These are phyloP conservation scores for Ustilago crameri DNA, from an alignment of 1,284 basidiomycete genomes.

Conservation along the genomic window DNA sequence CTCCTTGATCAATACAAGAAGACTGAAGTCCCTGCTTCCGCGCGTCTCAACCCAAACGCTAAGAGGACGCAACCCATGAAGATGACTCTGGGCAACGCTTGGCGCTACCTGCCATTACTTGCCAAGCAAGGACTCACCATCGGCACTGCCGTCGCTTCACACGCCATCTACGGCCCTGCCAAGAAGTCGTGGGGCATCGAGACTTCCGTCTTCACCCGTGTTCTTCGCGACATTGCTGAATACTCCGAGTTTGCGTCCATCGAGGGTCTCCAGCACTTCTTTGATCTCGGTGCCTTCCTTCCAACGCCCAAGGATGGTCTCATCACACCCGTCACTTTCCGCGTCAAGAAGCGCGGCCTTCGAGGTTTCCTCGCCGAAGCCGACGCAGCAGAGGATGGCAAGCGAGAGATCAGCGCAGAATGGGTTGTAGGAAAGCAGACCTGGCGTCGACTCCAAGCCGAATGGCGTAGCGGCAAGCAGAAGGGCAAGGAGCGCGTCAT, in stretches of 20 bases:
- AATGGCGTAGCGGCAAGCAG: slow-evolving; percentile 72
- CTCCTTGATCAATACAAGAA: slow-evolving; percentile 63
- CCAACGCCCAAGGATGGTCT: slow-evolving; percentile 93
- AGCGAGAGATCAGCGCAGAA: slow-evolving; percentile 87
- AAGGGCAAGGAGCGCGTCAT: slow-evolving; percentile 80
- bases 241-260: slow-evolving; percentile 89
- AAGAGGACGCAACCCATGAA: slow-evolving; percentile 45
- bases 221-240: slow-evolving; percentile 85
- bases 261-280: slow-evolving; percentile 75
- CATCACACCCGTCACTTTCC: slow-evolving; percentile 93
- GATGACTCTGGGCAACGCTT: slow-evolving; percentile 59
- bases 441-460: slow-evolving; percentile 86
- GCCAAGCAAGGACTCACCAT: slow-evolving; percentile 63
- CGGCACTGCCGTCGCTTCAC: slow-evolving; percentile 63
- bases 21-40: slow-evolving; percentile 52
- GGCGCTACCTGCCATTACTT: slow-evolving; percentile 65
- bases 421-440: slow-evolving; percentile 94
- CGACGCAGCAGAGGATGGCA: slow-evolving; percentile 79
- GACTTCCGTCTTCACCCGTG: slow-evolving; percentile 73
- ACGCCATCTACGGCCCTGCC: slow-evolving; percentile 75
- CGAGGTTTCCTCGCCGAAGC: slow-evolving; percentile 81
- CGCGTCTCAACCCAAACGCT: slow-evolving; percentile 60
- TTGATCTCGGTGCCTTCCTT: slow-evolving; percentile 82
- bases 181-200: slow-evolving; percentile 88
- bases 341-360: slow-evolving; percentile 78